phyloP scores from a whole-genome alignment of 305 asterid species.

The Petunia hybrid region DNA sequence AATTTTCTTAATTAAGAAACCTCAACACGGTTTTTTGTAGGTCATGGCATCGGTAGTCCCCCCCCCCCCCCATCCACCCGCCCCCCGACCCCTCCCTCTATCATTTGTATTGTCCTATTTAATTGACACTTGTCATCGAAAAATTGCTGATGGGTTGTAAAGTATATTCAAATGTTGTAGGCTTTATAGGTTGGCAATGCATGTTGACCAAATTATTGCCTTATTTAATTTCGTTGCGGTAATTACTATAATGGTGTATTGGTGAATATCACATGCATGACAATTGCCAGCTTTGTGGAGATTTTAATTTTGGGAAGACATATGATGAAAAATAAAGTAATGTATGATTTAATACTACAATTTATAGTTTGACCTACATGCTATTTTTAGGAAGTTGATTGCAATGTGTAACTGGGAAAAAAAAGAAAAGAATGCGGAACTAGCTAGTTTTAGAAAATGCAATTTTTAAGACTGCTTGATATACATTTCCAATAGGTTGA shows the following conservation, averaged over 20 bases:
- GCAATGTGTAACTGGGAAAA: no score
- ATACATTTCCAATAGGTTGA: no score
- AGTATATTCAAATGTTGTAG: slow-evolving; percentile 9
- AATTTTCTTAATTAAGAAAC: background rate
- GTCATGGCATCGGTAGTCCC: background rate
- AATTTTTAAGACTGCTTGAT: no score
- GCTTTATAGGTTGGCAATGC: slow-evolving; percentile 13
- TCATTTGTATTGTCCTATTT: background rate
- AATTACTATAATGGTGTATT: slow-evolving; percentile 1
- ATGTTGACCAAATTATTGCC: slow-evolving; percentile 26
- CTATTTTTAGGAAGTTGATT: background rate
- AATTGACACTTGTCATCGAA: background rate
- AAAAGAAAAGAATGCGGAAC: no score
- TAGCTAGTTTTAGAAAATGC: no score
- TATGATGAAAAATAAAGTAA: background rate
- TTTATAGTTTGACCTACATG: background rate
- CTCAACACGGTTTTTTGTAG: background rate
- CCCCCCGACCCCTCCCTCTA: background rate
- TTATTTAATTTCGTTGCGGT: slow-evolving; percentile 28
- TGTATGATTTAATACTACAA: background rate
- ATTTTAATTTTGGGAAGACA: slow-evolving; percentile 15
- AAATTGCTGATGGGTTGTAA: background rate
- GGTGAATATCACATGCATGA: slow-evolving; percentile 52
- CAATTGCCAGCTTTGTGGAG: slow-evolving; percentile 40
- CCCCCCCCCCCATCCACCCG: background rate